Percentiles rank a stretch among this genome's conserved stretches.
These are phyloP conservation scores for Moesziomyces parantarcticus DNA, from an alignment of 1,284 basidiomycete species.

Conservation along the genomic window DNA sequence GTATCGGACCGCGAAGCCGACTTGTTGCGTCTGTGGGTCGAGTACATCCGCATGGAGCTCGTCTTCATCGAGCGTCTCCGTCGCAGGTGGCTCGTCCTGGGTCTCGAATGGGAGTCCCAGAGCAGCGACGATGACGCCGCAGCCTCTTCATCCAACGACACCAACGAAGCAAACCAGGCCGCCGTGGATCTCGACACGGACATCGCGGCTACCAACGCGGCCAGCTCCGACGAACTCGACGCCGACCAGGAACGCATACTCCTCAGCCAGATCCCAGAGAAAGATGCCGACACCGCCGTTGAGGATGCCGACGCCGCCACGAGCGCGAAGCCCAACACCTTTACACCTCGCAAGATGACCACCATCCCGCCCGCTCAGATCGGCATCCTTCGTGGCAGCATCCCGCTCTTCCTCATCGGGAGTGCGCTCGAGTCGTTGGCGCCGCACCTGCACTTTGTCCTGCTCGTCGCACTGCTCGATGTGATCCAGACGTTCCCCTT, in stretches of 20 bases:
- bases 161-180: conserved; percentile 28
- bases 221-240: conserved; percentile 8
- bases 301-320: conserved; percentile 16
- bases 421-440: conserved; percentile 49
- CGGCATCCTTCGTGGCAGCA: conserved; percentile 52
- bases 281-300: conserved; percentile 29
- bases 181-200: conserved; percentile 34
- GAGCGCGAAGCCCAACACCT: conserved; percentile 27
- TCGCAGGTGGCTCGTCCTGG: conserved; percentile 82
- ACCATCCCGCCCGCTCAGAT: conserved; percentile 52
- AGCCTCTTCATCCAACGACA: conserved; percentile 14
- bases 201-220: not conserved
- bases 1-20: conserved; percentile 46
- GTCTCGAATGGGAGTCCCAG: conserved; percentile 70
- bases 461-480: conserved; percentile 49
- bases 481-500: conserved; percentile 57
- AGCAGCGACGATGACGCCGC: not conserved
- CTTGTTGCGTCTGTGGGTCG: conserved; percentile 61
- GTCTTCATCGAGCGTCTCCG: conserved; percentile 86
- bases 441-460: conserved; percentile 46
- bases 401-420: conserved; percentile 53
- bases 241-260: conserved; percentile 25
- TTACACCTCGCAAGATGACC: conserved; percentile 22
- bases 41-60: conserved; percentile 85
- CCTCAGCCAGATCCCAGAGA: conserved; percentile 40